Conservation (phyloP, 1,139 yeast species). For the Zhuliangozyma blackwelliae region DNA sequence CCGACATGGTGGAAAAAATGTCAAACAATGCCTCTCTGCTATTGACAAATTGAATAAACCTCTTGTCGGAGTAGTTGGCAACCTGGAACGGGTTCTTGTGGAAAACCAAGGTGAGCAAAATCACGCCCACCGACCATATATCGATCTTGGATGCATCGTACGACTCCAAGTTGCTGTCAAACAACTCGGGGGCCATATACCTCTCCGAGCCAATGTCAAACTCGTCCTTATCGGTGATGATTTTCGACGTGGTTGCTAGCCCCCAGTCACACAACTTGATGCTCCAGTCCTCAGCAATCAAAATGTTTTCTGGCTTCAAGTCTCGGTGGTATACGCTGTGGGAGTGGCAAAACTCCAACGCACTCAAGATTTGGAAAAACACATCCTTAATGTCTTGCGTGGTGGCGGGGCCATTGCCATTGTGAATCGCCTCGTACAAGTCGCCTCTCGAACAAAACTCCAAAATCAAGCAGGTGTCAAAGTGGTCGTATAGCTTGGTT, state of each 20-base stretch:
- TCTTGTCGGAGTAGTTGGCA: slow-evolving; percentile 80
- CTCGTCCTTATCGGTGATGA: slow-evolving; percentile 52
- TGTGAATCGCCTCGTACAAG: slow-evolving; percentile 85
- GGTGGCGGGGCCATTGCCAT: slow-evolving; percentile 75
- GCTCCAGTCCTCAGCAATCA: slow-evolving; percentile 74
- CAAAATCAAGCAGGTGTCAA: slow-evolving; percentile 74
- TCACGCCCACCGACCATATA: slow-evolving; percentile 90
- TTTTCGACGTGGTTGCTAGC: slow-evolving; percentile 64
- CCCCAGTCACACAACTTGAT: slow-evolving; percentile 92
- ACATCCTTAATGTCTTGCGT: slow-evolving; percentile 73
- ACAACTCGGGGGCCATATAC: slow-evolving; percentile 95
- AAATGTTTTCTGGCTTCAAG: slow-evolving; percentile 84
- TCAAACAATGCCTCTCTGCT: slow-evolving; percentile 89
- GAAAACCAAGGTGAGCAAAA: slow-evolving; percentile 78
- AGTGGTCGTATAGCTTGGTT: slow-evolving; percentile 66
- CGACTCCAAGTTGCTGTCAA: slow-evolving; percentile 53
- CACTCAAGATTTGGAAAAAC: slow-evolving; percentile 70
- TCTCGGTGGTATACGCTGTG: slow-evolving; percentile 79
- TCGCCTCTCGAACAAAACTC: slow-evolving; percentile 94
- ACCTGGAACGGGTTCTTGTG: slow-evolving; percentile 86
- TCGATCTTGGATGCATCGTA: slow-evolving; percentile 89
- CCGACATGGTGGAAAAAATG: slow-evolving; percentile 85
- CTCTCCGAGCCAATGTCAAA: slow-evolving; percentile 93
- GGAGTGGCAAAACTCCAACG: slow-evolving; percentile 72
- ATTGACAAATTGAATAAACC: slow-evolving; percentile 81